Percentiles rank a stretch among this genome's conserved stretches.
Conservation (phyloP, 257 asterid genomes). For the Echium plantagineum region DNA sequence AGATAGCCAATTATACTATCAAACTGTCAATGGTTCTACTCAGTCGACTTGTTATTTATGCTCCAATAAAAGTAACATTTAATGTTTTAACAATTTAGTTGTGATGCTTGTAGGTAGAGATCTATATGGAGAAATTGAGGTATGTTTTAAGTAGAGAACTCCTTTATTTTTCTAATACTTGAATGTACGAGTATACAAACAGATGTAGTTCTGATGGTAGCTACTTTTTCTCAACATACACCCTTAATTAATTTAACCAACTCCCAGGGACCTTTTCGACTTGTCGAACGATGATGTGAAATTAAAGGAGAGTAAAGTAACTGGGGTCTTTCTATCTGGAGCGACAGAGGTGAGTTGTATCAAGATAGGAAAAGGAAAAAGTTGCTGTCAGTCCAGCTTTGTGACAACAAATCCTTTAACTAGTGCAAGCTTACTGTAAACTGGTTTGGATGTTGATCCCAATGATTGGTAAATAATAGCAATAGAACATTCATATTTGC, state of each 20-base stretch:
- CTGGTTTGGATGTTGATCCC: background rate
- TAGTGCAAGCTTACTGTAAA: background rate
- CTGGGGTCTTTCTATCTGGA: constrained; percentile 55
- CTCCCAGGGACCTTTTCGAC: constrained; percentile 73
- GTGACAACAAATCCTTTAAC: background rate
- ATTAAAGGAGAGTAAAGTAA: constrained; percentile 63
- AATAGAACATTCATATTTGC: no score
- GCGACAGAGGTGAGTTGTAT: constrained; percentile 45
- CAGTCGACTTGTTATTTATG: background rate
- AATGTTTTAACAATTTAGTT: constrained; percentile 4
- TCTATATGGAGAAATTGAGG: constrained; percentile 89
- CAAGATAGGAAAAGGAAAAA: background rate
- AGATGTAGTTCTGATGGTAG: background rate
- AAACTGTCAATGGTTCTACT: constrained; percentile 62
- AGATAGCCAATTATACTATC: constrained; percentile 26
- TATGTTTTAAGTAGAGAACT: constrained; percentile 22
- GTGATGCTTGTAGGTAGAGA: constrained; percentile 56
- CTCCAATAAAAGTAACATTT: constrained; percentile 7
- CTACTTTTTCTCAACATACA: background rate
- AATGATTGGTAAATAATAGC: background rate
- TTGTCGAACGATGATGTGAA: constrained; percentile 64
- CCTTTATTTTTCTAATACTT: background rate
- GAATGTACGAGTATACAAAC: no score
- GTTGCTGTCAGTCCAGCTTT: background rate
- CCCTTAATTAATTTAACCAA: background rate